Base-by-base conservation (phyloP, 2,329 filamentous ascomycete species). In the Arthrobotrys musiformis region DNA sequence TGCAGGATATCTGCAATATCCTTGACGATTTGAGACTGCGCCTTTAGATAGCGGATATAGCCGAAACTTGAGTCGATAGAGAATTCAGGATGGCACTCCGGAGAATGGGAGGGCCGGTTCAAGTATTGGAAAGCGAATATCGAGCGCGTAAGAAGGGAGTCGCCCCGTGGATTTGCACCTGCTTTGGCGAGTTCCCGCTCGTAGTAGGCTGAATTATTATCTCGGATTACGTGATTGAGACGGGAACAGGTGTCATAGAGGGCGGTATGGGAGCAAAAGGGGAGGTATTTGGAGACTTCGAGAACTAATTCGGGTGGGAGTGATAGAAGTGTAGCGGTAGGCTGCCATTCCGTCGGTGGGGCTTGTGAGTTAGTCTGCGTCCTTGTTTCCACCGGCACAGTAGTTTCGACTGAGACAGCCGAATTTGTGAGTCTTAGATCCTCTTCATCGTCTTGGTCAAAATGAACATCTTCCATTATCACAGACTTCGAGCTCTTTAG, bases 121-220 rank as follows among this genome's bases (percentile, higher is more conserved):
- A 77, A 66, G 28, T 70, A 78, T 56, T 78, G 74, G 46, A 78
- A 78, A n/a, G 74, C 74, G 62, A 78, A 78, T 42, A 78, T 78
- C 30, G 74, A 72, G 1, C 74, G 67, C 15, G 74, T 68, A 37
- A 78, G 74, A n/a, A 78, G 68, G 1, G 74, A 78, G 26, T 78
- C 74, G 22, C 68, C 56, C 17, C 74, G 74, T 63, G 74, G 74
- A 17, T 78, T 78, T 37, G 68, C 56, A 9, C 74, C 74, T 11
- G 74, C 74, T 44, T 73, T 78, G 52, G 68, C 54, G 28, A 78
- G 63, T 37, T 78, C 68, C 24, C 69, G 61, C 30, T 78, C 74
- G 37, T 78, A 78, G 56, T 73, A 70, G n/a, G 67, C 60, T 22
- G 62, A 63, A 48, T 78, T 73, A 50, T 78, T 78, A 52, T 73